These are phyloP conservation scores for Fistulina hepatica DNA, from an alignment of 1,284 basidiomycete species.

Conservation along the genomic window DNA sequence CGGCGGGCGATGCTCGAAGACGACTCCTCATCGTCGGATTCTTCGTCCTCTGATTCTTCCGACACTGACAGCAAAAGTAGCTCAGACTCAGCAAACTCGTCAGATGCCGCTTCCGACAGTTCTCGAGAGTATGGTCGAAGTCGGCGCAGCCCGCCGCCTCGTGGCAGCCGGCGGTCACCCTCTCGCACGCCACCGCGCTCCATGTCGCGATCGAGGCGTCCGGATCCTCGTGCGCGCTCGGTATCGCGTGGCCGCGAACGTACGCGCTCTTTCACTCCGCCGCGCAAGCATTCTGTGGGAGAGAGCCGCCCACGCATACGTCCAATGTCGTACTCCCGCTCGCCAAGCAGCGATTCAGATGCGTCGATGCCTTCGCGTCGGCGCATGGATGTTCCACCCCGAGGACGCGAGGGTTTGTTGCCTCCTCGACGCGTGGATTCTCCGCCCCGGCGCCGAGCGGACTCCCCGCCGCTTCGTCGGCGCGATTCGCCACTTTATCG, in stretches of 20 bases:
- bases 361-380: no score
- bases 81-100: conserved; percentile 23
- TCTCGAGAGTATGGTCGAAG: conserved; percentile 6
- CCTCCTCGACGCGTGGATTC: conserved; percentile 20
- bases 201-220: no score
- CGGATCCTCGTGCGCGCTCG: no score
- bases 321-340: no score
- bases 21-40: conserved; percentile 47
- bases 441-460: conserved; percentile 19
- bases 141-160: conserved; percentile 13
- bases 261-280: no score
- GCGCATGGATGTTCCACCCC: no score
- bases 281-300: no score
- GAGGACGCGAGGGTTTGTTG: conserved; percentile 18
- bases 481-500: conserved; percentile 18
- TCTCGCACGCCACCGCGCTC: conserved; percentile 19
- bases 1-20: conserved; percentile 74
- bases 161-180: conserved; percentile 19
- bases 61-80: conserved; percentile 31
- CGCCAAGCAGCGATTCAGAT: no score
- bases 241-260: no score
- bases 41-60: conserved; percentile 21
- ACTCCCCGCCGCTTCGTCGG: conserved; percentile 13
- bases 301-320: no score
- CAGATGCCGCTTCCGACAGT: conserved; percentile 11